These are phyloP conservation scores for Narthecium ossifragum DNA, from an alignment of 106 monocot species.

Conservation along the genomic window DNA sequence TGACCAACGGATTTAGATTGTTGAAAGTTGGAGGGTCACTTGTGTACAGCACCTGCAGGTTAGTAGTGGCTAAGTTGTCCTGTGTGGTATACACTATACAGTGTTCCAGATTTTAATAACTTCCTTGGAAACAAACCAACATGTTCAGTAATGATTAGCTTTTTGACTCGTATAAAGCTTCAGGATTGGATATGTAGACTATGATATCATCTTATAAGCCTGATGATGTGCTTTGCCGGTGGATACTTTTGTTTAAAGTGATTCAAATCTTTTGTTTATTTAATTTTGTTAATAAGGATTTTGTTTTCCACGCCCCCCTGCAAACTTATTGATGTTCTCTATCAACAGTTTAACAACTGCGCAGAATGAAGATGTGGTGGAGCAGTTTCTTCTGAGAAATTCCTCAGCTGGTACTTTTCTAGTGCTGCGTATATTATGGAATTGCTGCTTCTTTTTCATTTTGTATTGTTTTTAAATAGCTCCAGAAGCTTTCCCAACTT, in stretches of 20 bases:
- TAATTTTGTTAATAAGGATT: neutral
- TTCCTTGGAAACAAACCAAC: too few relatives aligned
- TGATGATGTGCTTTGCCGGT: neutral
- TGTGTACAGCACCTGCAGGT: constrained; percentile 97
- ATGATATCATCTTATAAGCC: neutral
- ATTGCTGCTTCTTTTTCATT: neutral
- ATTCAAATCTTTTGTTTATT: neutral
- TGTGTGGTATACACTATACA: neutral
- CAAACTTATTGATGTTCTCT: constrained; percentile 6
- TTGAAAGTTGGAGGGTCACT: constrained; percentile 77
- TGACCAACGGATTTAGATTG: constrained; percentile 88
- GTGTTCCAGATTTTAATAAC: neutral
- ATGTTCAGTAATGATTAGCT: too few relatives aligned
- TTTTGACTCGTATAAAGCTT: neutral
- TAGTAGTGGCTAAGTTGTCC: neutral
- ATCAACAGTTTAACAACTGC: constrained; percentile 70
- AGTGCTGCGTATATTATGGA: constrained; percentile 1
- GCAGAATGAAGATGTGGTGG: constrained; percentile 87
- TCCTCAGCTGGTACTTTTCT: constrained; percentile 66
- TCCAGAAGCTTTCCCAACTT: neutral
- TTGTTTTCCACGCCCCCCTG: neutral
- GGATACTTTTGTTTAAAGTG: neutral
- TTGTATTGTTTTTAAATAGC: neutral
- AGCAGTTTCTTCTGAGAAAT: constrained; percentile 62
- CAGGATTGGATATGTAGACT: neutral